These are phyloP conservation scores for Setomelanomma holmii DNA, from an alignment of 2,329 filamentous ascomycete species.

Conservation along the genomic window DNA sequence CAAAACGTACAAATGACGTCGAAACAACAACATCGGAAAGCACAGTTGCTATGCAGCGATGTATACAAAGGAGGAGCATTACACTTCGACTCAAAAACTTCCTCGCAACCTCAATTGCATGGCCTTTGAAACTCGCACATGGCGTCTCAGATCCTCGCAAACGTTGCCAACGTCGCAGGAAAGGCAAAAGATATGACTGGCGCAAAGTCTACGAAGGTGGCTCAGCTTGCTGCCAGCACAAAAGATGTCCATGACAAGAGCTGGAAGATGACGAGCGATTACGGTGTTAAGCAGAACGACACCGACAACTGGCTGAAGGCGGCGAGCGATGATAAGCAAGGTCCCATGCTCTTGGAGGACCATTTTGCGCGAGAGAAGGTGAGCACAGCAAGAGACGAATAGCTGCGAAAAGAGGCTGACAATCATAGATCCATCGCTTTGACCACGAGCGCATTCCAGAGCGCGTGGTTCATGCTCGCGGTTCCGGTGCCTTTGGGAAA, in stretches of 20 bases:
- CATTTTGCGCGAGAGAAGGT: slow-evolving; percentile 77
- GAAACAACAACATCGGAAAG: slow-evolving; percentile 16
- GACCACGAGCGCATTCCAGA: slow-evolving; percentile 77
- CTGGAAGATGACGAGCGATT: slow-evolving; percentile 75
- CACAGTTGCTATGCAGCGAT: not conserved
- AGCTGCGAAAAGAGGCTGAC: slow-evolving; percentile 11
- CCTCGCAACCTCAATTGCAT: not conserved
- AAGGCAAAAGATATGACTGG: slow-evolving; percentile 45
- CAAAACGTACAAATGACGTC: slow-evolving; percentile 29
- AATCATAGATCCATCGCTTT: slow-evolving; percentile 71
- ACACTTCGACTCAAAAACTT: not conserved
- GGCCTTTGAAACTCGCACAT: slow-evolving; percentile 17
- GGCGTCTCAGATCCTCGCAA: slow-evolving; percentile 40
- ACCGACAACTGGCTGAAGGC: slow-evolving; percentile 81
- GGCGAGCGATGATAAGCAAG: slow-evolving; percentile 66
- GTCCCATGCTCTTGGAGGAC: slow-evolving; percentile 75
- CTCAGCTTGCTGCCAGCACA: slow-evolving; percentile 66
- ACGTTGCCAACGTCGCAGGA: slow-evolving; percentile 26
- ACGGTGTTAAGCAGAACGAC: slow-evolving; percentile 74
- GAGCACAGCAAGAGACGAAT: no score
- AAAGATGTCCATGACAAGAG: slow-evolving; percentile 64
- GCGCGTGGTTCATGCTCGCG: slow-evolving; percentile 71
- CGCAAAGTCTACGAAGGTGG: slow-evolving; percentile 60
- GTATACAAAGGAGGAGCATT: not conserved
- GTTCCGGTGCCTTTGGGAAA: slow-evolving; percentile 69